Conservation (phyloP, 768 basidiomycete genomes). For the Trametes villosa region DNA sequence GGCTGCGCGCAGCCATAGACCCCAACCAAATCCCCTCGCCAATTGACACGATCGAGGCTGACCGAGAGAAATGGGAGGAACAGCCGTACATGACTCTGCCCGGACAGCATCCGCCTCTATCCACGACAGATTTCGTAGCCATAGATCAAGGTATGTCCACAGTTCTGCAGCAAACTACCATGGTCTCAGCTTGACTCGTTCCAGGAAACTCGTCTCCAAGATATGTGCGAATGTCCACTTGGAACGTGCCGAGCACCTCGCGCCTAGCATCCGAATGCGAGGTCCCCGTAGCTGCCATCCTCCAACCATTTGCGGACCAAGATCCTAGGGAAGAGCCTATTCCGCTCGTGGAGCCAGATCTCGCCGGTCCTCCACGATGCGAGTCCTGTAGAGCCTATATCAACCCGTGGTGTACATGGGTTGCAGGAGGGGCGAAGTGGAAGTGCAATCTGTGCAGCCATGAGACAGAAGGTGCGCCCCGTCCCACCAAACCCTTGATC, state of each 20-base stretch:
- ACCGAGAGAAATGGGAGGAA: conserved; percentile 78
- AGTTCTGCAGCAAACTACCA: not conserved
- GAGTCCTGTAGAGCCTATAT: conserved; percentile 85
- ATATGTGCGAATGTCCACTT: conserved; percentile 87
- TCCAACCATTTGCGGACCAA: conserved; percentile 91
- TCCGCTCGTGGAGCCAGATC: conserved; percentile 74
- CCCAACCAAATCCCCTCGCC: conserved; percentile 92
- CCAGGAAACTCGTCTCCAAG: conserved; percentile 90
- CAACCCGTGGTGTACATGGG: conserved; percentile 92
- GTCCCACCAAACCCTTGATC: conserved; percentile 1
- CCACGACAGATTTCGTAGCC: conserved; percentile 87
- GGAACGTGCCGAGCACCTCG: conserved; percentile 82
- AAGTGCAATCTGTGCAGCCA: conserved; percentile 89
- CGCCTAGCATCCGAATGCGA: conserved; percentile 80
- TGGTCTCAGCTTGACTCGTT: no score
- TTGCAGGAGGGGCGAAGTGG: conserved; percentile 83
- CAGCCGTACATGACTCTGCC: conserved; percentile 69
- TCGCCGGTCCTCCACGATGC: conserved; percentile 82
- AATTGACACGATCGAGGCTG: conserved; percentile 74
- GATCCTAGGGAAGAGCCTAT: conserved; percentile 78
- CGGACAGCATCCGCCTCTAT: conserved; percentile 71
- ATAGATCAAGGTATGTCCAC: conserved; percentile 78
- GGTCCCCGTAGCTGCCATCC: conserved; percentile 81
- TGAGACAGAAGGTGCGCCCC: conserved; percentile 77
- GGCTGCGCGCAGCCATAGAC: conserved; percentile 80